phyloP scores from a whole-genome alignment of 805 yeast species.

The Torulaspora delbrueckii region DNA sequence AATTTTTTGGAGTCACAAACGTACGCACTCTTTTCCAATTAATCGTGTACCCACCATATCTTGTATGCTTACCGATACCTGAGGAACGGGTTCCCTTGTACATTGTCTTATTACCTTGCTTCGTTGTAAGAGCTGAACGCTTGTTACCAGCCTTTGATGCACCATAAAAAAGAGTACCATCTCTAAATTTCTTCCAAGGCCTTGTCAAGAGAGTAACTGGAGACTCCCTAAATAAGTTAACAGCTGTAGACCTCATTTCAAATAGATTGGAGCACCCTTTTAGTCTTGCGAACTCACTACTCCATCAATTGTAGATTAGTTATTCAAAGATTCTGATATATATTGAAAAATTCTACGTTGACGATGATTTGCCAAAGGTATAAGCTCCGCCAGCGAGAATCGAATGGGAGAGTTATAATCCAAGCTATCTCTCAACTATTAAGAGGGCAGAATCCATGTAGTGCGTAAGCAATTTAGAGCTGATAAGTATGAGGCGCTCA shows the following conservation, averaged over 20 bases:
- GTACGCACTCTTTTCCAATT: slow-evolving; percentile 87
- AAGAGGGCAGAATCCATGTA: background rate
- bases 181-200: slow-evolving; percentile 85
- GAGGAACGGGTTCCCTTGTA: slow-evolving; percentile 97
- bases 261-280: background rate
- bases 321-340: background rate
- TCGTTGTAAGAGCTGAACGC: slow-evolving; percentile 79
- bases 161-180: slow-evolving; percentile 84
- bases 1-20: slow-evolving; percentile 67
- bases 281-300: background rate
- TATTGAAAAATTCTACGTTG: background rate
- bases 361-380: background rate
- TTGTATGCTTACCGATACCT: slow-evolving; percentile 80
- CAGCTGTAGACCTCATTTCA: slow-evolving; percentile 48
- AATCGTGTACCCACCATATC: slow-evolving; percentile 67
- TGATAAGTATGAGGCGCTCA: too few relatives aligned
- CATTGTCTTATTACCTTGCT: slow-evolving; percentile 88
- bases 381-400: background rate
- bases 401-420: background rate
- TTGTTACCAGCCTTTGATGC: slow-evolving; percentile 71
- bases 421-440: background rate
- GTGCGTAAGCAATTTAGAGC: too few relatives aligned
- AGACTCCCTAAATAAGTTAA: slow-evolving; percentile 45
- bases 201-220: slow-evolving; percentile 51
- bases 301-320: background rate